Evolutionary conservation across 202 grass and related monocot genomes (phyloP).

Genomic region (Panicum hallii): DNA sequence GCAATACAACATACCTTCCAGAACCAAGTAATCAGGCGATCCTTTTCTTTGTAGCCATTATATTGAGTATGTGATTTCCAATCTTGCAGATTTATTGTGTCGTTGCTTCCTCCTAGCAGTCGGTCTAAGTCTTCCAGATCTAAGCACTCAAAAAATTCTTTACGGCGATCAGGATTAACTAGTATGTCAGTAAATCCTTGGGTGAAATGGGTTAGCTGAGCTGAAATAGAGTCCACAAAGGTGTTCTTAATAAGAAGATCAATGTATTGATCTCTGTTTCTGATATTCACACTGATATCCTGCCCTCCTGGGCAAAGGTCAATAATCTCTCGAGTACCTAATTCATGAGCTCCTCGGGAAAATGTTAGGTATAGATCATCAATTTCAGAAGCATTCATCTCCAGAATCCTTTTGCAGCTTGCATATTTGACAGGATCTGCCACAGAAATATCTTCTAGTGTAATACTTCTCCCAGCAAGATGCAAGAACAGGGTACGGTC

Average conservation of each 20-base stretch:
- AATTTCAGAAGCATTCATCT: slow-evolving; percentile 83
- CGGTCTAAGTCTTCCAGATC: slow-evolving; percentile 90
- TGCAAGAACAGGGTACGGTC: slow-evolving; percentile 85
- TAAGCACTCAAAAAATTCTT: slow-evolving; percentile 81
- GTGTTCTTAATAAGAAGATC: slow-evolving; percentile 89
- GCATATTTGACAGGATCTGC: slow-evolving; percentile 84
- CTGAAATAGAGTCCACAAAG: slow-evolving; percentile 84
- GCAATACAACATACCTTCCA: slow-evolving; percentile 78
- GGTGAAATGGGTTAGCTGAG: slow-evolving; percentile 71
- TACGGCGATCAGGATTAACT: slow-evolving; percentile 53
- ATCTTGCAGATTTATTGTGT: slow-evolving; percentile 74
- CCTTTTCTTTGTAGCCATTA: slow-evolving; percentile 90
- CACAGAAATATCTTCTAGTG: slow-evolving; percentile 85
- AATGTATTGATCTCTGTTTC: slow-evolving; percentile 77
- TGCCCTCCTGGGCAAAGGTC: slow-evolving; percentile 84
- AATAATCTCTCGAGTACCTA: slow-evolving; percentile 73
- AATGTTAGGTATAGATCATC: slow-evolving; percentile 92
- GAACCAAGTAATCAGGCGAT: slow-evolving; percentile 81
- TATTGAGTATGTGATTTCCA: slow-evolving; percentile 98
- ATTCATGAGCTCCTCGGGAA: slow-evolving; percentile 72
- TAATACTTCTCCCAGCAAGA: slow-evolving; percentile 82
- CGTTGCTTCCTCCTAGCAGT: slow-evolving; percentile 78
- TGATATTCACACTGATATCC: slow-evolving; percentile 85
- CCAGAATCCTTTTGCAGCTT: slow-evolving; percentile 88
- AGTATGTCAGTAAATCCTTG: slow-evolving; percentile 92